A percentile compares a stretch with the other conserved stretches of the same genome.
Evolutionary conservation across 805 yeast genomes (phyloP).

Genomic region (Candida hungchunana): DNA sequence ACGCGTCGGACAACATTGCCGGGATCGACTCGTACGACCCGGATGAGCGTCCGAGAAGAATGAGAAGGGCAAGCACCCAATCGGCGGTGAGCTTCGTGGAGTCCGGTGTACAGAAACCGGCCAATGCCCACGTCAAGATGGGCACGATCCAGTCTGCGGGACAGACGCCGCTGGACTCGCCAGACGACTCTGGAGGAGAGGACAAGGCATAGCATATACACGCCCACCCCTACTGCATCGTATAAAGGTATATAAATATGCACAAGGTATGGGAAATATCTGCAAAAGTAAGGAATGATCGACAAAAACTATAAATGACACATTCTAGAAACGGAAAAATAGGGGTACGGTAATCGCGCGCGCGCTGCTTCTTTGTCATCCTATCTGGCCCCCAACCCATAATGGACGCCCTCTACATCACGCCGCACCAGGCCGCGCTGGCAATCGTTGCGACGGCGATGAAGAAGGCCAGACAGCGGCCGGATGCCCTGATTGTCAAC

Average conservation of each 20-base stretch:
- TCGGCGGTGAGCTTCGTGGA: slow-evolving; percentile 1
- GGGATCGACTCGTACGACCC: slow-evolving; percentile 35
- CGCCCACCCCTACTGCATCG: no score
- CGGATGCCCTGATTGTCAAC: slow-evolving; percentile 56
- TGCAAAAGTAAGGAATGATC: no score
- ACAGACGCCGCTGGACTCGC: not conserved
- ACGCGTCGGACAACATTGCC: slow-evolving; percentile 41
- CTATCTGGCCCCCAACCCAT: no score
- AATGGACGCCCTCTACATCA: slow-evolving; percentile 57
- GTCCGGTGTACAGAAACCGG: no score
- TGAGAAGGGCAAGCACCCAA: slow-evolving; percentile 7
- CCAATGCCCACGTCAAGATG: not conserved
- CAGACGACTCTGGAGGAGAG: no score
- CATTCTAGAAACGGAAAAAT: no score
- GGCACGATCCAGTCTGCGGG: not conserved
- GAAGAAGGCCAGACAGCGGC: slow-evolving; percentile 70
- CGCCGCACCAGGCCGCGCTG: slow-evolving; percentile 78
- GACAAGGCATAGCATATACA: no score
- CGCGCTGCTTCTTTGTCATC: no score
- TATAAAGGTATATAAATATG: no score
- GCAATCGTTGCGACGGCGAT: slow-evolving; percentile 83
- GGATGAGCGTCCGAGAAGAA: slow-evolving; percentile 11
- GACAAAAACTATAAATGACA: no score
- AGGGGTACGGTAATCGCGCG: no score
- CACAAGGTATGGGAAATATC: no score